A percentile compares a stretch with the other conserved stretches of the same genome.
Evolutionary conservation across 2,329 filamentous ascomycete genomes (phyloP).

Genomic region (Microcera coccophila): DNA sequence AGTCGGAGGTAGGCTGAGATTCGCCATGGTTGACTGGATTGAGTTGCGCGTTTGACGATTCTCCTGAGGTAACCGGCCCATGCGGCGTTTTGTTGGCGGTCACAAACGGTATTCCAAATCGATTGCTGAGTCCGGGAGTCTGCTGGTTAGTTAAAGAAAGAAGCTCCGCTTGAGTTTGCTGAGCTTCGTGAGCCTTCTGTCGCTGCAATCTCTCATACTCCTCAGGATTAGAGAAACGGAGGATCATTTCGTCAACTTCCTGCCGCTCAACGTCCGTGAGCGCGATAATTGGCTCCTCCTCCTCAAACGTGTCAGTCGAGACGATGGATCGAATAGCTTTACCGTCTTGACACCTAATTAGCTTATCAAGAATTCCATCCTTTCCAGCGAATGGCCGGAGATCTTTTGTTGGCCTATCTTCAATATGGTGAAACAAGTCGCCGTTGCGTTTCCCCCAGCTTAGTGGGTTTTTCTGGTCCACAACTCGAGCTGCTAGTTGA

Average conservation of each 20-base stretch:
- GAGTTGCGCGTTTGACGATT: too few species aligned
- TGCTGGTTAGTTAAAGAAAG: too few species aligned
- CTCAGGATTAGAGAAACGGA: conserved; percentile 32
- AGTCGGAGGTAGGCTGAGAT: too few species aligned
- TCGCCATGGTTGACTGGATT: too few species aligned
- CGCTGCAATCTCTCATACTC: conserved; percentile 19
- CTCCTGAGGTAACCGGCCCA: too few species aligned
- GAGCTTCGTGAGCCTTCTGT: too few species aligned
- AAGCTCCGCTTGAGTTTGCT: too few species aligned
- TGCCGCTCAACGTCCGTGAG: conserved; percentile 59
- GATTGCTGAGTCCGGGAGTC: neutral
- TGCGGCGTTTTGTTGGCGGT: too few species aligned
- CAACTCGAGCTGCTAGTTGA: conserved; percentile 72
- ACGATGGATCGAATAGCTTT: conserved; percentile 53
- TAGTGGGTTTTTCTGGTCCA: conserved; percentile 77
- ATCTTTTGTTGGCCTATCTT: conserved; percentile 47
- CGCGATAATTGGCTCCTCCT: conserved; percentile 55
- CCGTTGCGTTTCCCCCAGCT: conserved; percentile 56
- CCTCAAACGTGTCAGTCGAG: conserved; percentile 68
- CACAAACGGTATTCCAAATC: too few species aligned
- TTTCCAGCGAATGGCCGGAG: conserved; percentile 54
- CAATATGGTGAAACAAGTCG: conserved; percentile 59
- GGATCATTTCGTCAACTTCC: conserved; percentile 42
- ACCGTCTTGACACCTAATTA: conserved; percentile 38
- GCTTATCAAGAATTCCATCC: conserved; percentile 56